A percentile compares a stretch with the other conserved stretches of the same genome.
phyloP scores from a whole-genome alignment of 1,284 basidiomycete genomes.

The Melampsora allii-populina region DNA sequence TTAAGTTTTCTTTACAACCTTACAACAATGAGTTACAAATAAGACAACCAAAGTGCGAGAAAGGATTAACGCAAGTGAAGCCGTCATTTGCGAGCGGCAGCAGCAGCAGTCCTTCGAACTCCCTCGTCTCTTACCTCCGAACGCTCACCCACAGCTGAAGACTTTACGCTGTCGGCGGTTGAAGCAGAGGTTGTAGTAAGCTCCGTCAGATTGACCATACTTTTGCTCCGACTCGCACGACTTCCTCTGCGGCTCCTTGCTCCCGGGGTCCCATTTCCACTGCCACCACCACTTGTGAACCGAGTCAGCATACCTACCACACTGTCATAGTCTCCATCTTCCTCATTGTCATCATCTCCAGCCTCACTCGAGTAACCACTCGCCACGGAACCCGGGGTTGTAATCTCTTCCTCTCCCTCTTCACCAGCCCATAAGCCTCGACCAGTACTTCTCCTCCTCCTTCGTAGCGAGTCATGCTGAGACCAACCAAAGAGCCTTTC shows the following conservation, averaged over 20 bases:
- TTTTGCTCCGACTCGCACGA: constrained; percentile 18
- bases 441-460: constrained; percentile 3
- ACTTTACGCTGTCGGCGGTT: too few relatives aligned
- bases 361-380: constrained; percentile 14
- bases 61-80: too few relatives aligned
- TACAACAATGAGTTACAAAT: too few relatives aligned
- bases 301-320: constrained; percentile 40
- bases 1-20: too few relatives aligned
- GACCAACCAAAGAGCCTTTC: constrained; percentile 92
- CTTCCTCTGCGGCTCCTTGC: constrained; percentile 21
- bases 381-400: neutral
- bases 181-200: constrained; percentile 1
- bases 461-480: constrained; percentile 43
- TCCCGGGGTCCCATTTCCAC: neutral
- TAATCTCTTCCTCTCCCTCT: constrained; percentile 5
- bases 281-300: constrained; percentile 20
- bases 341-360: constrained; percentile 4
- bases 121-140: too few relatives aligned
- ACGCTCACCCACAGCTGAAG: too few relatives aligned
- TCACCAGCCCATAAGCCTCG: neutral
- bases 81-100: too few relatives aligned
- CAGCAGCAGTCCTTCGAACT: too few relatives aligned
- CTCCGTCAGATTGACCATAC: constrained; percentile 25
- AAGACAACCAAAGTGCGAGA: too few relatives aligned
- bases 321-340: constrained; percentile 39